Evolutionary conservation across 164 flowering plant genomes (phyloP).

Genomic region (Tetracentron sinense): DNA sequence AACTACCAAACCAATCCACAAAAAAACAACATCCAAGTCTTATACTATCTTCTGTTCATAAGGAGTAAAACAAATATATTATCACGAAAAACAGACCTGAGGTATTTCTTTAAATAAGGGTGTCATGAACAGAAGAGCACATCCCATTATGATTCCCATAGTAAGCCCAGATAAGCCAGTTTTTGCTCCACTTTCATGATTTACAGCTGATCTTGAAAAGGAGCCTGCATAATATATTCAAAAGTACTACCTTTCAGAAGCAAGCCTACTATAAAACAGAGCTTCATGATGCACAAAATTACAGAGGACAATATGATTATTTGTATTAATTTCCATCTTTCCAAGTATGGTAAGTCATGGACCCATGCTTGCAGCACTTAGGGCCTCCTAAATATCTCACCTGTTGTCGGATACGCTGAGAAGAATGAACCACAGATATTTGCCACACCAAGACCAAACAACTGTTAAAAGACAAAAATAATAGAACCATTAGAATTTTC

Average conservation of each 20-base stretch:
- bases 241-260: background rate
- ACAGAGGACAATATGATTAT: background rate
- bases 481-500: background rate
- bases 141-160: constrained; percentile 76
- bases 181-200: constrained; percentile 97
- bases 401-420: constrained; percentile 90
- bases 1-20: background rate
- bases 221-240: constrained; percentile 58
- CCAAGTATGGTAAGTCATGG: background rate
- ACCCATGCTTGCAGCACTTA: background rate
- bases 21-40: background rate
- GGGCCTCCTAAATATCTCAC: constrained; percentile 30
- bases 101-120: constrained; percentile 85
- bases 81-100: constrained; percentile 48
- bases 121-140: constrained; percentile 87
- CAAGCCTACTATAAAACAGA: background rate
- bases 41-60: background rate
- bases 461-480: constrained; percentile 37
- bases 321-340: background rate
- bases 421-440: constrained; percentile 91
- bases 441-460: constrained; percentile 97
- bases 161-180: constrained; percentile 85
- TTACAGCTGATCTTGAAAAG: constrained; percentile 98
- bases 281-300: background rate
- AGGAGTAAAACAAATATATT: background rate